These are phyloP conservation scores for Solanum medicagineum DNA, from an alignment of 257 asterid species.

Conservation along the genomic window DNA sequence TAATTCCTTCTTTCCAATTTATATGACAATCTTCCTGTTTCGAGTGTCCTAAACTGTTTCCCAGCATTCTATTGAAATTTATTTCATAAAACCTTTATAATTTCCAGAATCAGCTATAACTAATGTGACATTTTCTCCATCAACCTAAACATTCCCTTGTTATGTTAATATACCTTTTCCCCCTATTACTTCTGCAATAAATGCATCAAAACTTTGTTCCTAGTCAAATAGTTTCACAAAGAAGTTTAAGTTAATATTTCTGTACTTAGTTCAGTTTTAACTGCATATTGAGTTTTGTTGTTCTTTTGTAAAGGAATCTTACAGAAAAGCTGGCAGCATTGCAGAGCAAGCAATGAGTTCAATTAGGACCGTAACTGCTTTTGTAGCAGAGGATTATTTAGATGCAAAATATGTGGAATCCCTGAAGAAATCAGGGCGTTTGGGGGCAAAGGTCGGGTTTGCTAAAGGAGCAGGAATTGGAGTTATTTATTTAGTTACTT, in stretches of 20 bases:
- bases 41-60: not conserved
- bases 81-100: not conserved
- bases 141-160: not conserved
- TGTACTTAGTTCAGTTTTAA: not conserved
- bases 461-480: constrained; percentile 84
- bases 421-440: constrained; percentile 38
- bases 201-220: not conserved
- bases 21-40: not conserved
- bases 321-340: constrained; percentile 61
- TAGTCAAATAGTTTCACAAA: not conserved
- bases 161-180: not conserved
- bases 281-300: not conserved
- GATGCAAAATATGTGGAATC: constrained; percentile 39
- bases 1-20: not conserved
- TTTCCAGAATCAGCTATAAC: not conserved
- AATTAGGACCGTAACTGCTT: constrained; percentile 64
- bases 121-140: not conserved
- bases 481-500: constrained; percentile 65
- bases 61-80: not conserved
- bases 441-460: constrained; percentile 65
- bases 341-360: constrained; percentile 82
- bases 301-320: constrained; percentile 39
- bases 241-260: not conserved
- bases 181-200: not conserved
- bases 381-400: constrained; percentile 69